Conservation (phyloP, 1,284 basidiomycete species). For the Heterobasidion occidentale region DNA sequence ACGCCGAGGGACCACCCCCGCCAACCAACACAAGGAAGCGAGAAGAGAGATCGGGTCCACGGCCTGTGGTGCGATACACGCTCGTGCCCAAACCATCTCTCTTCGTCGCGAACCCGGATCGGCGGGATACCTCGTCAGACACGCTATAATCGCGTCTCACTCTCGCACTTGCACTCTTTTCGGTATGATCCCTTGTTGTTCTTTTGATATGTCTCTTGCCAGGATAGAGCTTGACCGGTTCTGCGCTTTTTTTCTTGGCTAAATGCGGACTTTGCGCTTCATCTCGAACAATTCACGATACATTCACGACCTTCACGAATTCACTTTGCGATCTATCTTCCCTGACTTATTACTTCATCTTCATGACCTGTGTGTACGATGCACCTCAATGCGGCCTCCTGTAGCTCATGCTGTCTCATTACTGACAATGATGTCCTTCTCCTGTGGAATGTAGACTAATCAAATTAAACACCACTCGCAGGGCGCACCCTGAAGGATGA, state of each 20-base stretch:
- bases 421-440: too few relatives aligned
- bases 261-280: neutral
- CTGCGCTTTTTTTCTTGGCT: neutral
- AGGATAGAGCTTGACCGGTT: neutral
- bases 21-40: constrained; percentile 25
- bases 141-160: neutral
- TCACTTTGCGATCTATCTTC: neutral
- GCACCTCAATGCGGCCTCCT: too few relatives aligned
- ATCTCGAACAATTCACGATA: neutral
- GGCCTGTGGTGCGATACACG: constrained; percentile 37
- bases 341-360: neutral
- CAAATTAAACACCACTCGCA: too few relatives aligned
- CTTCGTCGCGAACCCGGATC: constrained; percentile 57
- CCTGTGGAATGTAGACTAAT: too few relatives aligned
- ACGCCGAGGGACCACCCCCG: constrained; percentile 15
- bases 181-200: neutral
- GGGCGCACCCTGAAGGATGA: too few relatives aligned
- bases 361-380: neutral
- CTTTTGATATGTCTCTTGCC: too few relatives aligned
- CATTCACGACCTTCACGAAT: neutral
- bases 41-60: constrained; percentile 22
- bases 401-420: too few relatives aligned
- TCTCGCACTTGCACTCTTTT: neutral
- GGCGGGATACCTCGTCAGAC: constrained; percentile 1
- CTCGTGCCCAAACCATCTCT: constrained; percentile 47